These are phyloP conservation scores for Pterocarpus santalinus DNA, from an alignment of 306 rosid genomes.

Conservation along the genomic window DNA sequence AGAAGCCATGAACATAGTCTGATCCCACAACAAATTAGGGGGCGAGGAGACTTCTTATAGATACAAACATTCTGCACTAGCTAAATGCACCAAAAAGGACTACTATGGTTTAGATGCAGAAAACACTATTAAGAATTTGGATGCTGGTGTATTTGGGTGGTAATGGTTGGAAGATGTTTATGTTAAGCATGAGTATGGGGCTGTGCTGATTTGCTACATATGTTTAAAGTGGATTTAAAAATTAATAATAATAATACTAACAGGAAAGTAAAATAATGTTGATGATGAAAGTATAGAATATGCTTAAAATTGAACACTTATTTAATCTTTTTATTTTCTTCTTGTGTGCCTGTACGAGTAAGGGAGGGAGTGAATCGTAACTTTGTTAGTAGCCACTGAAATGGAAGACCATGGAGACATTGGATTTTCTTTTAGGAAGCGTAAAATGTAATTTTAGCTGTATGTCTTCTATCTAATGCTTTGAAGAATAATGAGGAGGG, in stretches of 20 bases:
- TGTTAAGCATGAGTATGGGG: background rate
- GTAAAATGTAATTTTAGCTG: constrained; percentile 25
- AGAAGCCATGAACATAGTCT: background rate
- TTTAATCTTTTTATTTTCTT: background rate
- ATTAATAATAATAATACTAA: background rate
- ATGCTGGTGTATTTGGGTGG: constrained; percentile 31
- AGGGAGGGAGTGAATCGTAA: background rate
- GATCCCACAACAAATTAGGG: background rate
- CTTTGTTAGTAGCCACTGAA: background rate
- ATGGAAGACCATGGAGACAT: background rate
- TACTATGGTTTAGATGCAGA: background rate
- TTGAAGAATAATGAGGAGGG: constrained; percentile 34
- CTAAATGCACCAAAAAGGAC: constrained; percentile 10
- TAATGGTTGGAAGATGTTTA: background rate
- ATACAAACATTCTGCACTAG: too few species aligned
- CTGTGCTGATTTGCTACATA: background rate
- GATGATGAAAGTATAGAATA: constrained; percentile 13
- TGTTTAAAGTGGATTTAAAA: background rate
- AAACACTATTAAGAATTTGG: constrained; percentile 24
- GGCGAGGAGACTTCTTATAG: background rate
- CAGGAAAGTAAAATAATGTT: constrained; percentile 6
- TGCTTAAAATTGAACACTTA: constrained; percentile 14
- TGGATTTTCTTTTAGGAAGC: constrained; percentile 12
- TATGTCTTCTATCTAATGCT: constrained; percentile 14
- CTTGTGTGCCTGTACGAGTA: background rate